Conservation (phyloP, 1,284 basidiomycete genomes). For the Filobasidium uniguttulatum region DNA sequence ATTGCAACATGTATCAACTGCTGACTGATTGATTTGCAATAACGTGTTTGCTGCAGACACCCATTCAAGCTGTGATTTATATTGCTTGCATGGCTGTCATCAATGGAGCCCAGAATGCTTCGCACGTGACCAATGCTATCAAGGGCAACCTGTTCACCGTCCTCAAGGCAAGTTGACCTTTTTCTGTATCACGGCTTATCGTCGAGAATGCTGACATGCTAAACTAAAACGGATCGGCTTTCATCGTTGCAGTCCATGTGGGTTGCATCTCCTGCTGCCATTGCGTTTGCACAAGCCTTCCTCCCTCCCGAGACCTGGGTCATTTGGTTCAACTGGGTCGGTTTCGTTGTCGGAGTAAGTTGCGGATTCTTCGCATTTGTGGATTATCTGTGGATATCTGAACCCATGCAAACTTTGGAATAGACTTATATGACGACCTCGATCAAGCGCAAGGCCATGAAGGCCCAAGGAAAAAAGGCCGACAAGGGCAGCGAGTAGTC, state of each 20-base stretch:
- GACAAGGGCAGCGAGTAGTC: too few species aligned
- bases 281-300: conserved; percentile 59
- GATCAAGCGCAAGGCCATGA: conserved; percentile 16
- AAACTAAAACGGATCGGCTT: neutral
- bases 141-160: conserved; percentile 61
- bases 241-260: conserved; percentile 45
- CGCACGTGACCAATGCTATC: conserved; percentile 56
- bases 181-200: neutral
- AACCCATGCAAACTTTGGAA: conserved; percentile 75
- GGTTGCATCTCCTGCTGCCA: conserved; percentile 56
- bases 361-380: neutral
- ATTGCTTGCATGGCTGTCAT: conserved; percentile 71
- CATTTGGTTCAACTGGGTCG: conserved; percentile 56
- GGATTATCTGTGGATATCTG: conserved; percentile 28
- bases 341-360: conserved; percentile 36
- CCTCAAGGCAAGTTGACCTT: conserved; percentile 46
- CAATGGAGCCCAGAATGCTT: conserved; percentile 56
- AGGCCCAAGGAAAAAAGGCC: too few species aligned
- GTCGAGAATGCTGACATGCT: neutral
- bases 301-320: conserved; percentile 62
- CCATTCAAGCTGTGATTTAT: conserved; percentile 35
- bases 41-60: neutral
- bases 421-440: conserved; percentile 44
- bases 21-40: neutral
- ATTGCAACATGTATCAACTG: neutral